Evolutionary conservation across 352 stramenopile species (phyloP).

Genomic region (Paralagenidium karlingii): DNA sequence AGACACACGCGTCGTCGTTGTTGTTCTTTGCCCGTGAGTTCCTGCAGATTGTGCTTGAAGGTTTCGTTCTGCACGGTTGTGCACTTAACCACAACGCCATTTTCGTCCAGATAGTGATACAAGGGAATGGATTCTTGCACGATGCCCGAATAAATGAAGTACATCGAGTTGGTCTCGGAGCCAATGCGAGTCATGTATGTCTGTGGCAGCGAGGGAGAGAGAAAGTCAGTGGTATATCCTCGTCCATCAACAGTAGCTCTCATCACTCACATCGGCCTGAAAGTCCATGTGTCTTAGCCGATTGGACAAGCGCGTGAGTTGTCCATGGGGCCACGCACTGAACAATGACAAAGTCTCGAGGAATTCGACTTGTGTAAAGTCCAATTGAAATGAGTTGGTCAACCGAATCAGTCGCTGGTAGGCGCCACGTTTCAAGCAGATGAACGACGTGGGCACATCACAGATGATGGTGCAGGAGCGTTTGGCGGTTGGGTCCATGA

Average conservation of each 20-base stretch:
- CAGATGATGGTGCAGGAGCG: conserved; percentile 67
- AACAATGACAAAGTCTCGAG: conserved; percentile 76
- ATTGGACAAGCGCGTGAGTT: conserved; percentile 59
- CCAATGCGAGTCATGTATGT: conserved; percentile 58
- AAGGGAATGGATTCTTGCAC: conserved; percentile 68
- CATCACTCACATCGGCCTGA: no score
- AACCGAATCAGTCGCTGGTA: conserved; percentile 76
- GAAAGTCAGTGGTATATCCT: background rate
- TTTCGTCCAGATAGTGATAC: conserved; percentile 46
- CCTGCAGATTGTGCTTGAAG: conserved; percentile 13
- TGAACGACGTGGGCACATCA: conserved; percentile 62
- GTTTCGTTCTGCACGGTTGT: conserved; percentile 21
- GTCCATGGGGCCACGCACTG: conserved; percentile 52
- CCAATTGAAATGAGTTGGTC: conserved; percentile 63
- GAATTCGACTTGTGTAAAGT: conserved; percentile 76
- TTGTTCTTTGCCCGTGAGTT: conserved; percentile 18
- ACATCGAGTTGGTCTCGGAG: conserved; percentile 53
- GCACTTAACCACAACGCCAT: conserved; percentile 44
- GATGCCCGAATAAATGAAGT: conserved; percentile 67
- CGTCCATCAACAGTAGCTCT: no score
- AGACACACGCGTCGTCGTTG: conserved; percentile 34
- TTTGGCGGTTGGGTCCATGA: conserved; percentile 63
- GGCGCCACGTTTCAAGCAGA: conserved; percentile 68
- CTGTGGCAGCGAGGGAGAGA: background rate
- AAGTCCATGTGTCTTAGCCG: conserved; percentile 51